These are phyloP conservation scores for Mortierella sp. DNA, from an alignment of 371 early-diverging fungal species.

Conservation along the genomic window DNA sequence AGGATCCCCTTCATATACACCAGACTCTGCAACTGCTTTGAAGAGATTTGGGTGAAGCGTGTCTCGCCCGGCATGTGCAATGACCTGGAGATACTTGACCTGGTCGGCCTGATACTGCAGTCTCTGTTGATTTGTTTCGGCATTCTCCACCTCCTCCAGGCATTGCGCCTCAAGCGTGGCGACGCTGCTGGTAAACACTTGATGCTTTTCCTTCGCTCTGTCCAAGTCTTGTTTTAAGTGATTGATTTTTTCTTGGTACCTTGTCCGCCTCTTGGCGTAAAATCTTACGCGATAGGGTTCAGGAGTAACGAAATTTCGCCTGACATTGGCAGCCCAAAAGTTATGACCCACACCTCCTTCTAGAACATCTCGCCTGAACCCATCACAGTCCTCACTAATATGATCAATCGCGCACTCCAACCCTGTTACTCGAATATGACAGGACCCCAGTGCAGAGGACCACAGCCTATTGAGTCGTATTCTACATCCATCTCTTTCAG, in stretches of 20 bases:
- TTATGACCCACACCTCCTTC: neutral
- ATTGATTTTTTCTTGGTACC: neutral
- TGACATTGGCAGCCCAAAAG: constrained; percentile 2
- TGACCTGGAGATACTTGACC: constrained; percentile 3
- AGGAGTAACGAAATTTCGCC: neutral
- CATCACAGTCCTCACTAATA: too few relatives aligned
- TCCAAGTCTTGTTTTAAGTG: neutral
- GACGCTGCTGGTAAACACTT: too few relatives aligned
- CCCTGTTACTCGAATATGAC: too few relatives aligned
- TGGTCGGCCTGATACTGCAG: neutral
- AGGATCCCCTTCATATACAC: constrained; percentile 8
- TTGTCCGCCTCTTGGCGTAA: neutral
- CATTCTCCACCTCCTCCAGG: too few relatives aligned
- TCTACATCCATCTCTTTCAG: neutral
- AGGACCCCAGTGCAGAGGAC: too few relatives aligned
- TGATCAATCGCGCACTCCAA: too few relatives aligned
- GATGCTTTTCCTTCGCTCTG: neutral
- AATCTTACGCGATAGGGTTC: neutral
- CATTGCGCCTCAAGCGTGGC: too few relatives aligned
- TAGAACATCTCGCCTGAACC: neutral
- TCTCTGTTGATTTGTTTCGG: neutral
- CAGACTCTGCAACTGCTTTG: constrained; percentile 10
- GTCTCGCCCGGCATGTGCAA: neutral
- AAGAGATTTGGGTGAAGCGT: constrained; percentile 15
- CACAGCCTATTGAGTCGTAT: too few relatives aligned